Conservation (phyloP, 1,139 yeast species). For the Yamadazyma trypodendri region DNA sequence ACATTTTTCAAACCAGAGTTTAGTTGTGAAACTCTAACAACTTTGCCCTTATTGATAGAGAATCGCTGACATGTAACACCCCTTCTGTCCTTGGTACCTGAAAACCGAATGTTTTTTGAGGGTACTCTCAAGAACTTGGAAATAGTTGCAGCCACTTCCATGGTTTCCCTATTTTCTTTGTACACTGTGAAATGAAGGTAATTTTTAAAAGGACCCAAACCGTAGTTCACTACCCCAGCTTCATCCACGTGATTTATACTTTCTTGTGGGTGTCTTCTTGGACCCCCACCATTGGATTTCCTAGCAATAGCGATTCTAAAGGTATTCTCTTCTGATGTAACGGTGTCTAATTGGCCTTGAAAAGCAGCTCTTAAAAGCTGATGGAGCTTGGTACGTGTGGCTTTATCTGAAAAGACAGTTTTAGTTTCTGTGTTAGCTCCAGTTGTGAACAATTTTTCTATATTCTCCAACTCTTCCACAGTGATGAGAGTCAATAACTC, state of each 20-base stretch:
- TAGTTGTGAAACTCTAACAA: constrained; percentile 75
- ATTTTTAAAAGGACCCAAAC: constrained; percentile 67
- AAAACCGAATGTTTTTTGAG: constrained; percentile 67
- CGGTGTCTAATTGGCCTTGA: constrained; percentile 71
- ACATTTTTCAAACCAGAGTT: constrained; percentile 75
- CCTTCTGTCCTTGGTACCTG: constrained; percentile 96
- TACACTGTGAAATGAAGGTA: constrained; percentile 78
- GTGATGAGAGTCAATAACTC: constrained; percentile 57
- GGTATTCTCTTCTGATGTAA: constrained; percentile 67
- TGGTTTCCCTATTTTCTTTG: constrained; percentile 95
- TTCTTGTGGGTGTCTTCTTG: constrained; percentile 31
- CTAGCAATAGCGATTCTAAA: constrained; percentile 57
- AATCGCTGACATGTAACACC: constrained; percentile 91
- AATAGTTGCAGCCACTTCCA: constrained; percentile 84
- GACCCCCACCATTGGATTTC: constrained; percentile 29
- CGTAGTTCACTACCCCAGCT: constrained; percentile 48
- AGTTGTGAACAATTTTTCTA: constrained; percentile 54
- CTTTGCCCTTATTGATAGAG: constrained; percentile 67
- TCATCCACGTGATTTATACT: constrained; percentile 52
- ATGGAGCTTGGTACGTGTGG: constrained; percentile 72
- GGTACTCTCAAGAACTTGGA: constrained; percentile 74
- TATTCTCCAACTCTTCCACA: constrained; percentile 52
- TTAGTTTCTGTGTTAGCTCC: constrained; percentile 63
- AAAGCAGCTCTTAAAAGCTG: constrained; percentile 73
- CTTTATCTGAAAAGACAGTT: constrained; percentile 63